A percentile compares a stretch with the other conserved stretches of the same genome.
Evolutionary conservation across 371 early-diverging fungal genomes (phyloP).

Genomic region (Aphelidium insulamus): DNA sequence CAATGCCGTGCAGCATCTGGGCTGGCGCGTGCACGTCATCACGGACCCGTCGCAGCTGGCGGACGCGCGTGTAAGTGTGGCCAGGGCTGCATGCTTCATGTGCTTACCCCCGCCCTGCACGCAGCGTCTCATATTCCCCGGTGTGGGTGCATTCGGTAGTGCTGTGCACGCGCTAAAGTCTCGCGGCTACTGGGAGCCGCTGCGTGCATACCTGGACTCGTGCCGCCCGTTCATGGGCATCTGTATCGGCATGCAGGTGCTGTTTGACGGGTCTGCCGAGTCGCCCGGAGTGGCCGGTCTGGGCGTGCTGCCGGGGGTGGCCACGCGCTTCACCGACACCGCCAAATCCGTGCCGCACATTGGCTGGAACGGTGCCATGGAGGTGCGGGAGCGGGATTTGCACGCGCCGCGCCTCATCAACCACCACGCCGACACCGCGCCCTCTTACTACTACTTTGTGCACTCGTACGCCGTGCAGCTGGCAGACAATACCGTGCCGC

Average conservation of each 20-base stretch:
- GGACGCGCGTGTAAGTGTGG: conserved; percentile 52
- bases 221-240: conserved; percentile 88
- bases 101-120: too few species aligned
- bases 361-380: conserved; percentile 75
- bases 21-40: conserved; percentile 56
- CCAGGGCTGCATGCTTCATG: background rate
- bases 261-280: conserved; percentile 82
- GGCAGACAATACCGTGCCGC: conserved; percentile 15
- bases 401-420: conserved; percentile 8
- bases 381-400: conserved; percentile 12
- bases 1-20: conserved; percentile 74
- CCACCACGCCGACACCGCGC: conserved; percentile 17
- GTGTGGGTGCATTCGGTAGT: conserved; percentile 88
- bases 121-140: conserved; percentile 91
- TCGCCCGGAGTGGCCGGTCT: conserved; percentile 54
- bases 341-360: conserved; percentile 86
- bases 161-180: conserved; percentile 57
- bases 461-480: conserved; percentile 77
- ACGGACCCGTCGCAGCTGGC: conserved; percentile 48
- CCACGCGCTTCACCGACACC: conserved; percentile 27
- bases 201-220: conserved; percentile 53
- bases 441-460: conserved; percentile 93
- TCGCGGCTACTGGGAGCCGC: conserved; percentile 53
- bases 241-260: conserved; percentile 92
- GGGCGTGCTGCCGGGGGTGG: conserved; percentile 52